Evolutionary conservation across 192 early-diverging fungal species (phyloP).

Genomic region (Thoreauomyces humboldtii): DNA sequence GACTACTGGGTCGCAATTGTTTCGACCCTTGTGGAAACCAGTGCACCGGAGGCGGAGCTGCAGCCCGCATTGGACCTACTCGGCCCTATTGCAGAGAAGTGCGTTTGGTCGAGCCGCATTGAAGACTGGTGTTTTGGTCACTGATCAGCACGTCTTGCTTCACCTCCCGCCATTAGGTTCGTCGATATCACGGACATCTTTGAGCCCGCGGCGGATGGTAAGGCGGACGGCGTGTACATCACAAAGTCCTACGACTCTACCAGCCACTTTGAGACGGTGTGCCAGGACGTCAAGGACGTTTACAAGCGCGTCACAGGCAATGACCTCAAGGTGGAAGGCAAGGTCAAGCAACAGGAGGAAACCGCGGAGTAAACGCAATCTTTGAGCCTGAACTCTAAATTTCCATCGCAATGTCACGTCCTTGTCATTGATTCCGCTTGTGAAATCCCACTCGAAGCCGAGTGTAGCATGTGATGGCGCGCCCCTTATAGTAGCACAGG

Average conservation of each 20-base stretch:
- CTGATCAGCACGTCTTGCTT: background rate
- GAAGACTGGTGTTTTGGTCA: background rate
- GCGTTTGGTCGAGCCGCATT: constrained; percentile 11
- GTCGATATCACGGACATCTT: constrained; percentile 80
- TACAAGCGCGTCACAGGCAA: constrained; percentile 67
- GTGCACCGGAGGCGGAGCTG: constrained; percentile 87
- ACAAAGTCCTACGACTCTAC: constrained; percentile 97
- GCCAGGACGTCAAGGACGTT: constrained; percentile 91
- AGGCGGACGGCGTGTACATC: constrained; percentile 79
- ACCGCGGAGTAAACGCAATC: constrained; percentile 7
- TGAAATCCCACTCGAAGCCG: no score
- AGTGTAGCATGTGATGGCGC: no score
- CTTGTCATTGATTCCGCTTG: no score
- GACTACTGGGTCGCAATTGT: constrained; percentile 93
- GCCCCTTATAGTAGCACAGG: no score
- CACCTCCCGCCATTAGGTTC: constrained; percentile 51
- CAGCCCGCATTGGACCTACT: constrained; percentile 83
- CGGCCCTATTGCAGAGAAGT: constrained; percentile 87
- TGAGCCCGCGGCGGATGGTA: constrained; percentile 85
- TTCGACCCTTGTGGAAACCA: constrained; percentile 92
- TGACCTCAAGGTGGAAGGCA: constrained; percentile 57
- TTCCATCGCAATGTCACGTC: no score
- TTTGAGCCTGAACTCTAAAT: no score
- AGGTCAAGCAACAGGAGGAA: constrained; percentile 55
- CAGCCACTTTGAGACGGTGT: constrained; percentile 98